A percentile compares a stretch with the other conserved stretches of the same genome.
phyloP scores from a whole-genome alignment of 106 monocot genomes.

The Dendrobium catenatum region DNA sequence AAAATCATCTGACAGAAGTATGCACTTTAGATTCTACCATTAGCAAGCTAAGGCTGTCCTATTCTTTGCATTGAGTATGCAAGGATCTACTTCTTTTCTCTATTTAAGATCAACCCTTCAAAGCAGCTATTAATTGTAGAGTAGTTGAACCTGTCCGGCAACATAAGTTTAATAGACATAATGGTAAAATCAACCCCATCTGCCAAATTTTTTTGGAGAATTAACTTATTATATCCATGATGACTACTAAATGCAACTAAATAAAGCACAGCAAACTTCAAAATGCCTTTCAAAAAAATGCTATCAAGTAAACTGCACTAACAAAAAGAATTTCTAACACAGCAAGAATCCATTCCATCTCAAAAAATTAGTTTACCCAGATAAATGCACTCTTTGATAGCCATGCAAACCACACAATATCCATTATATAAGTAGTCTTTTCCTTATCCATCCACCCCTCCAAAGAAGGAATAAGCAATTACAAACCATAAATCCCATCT shows the following conservation, averaged over 20 bases:
- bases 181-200: not conserved
- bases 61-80: not conserved
- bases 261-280: not conserved
- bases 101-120: not conserved
- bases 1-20: not conserved
- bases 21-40: not conserved
- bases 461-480: too few relatives aligned
- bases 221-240: not conserved
- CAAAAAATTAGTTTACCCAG: not conserved
- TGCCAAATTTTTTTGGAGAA: not conserved
- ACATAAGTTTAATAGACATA: not conserved
- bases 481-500: too few relatives aligned
- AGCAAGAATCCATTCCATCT: not conserved
- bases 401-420: not conserved
- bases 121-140: not conserved
- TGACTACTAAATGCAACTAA: not conserved
- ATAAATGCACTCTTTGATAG: not conserved
- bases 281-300: not conserved
- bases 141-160: not conserved
- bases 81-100: not conserved
- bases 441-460: too few relatives aligned
- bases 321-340: not conserved
- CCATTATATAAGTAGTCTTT: too few relatives aligned
- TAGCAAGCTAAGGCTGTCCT: not conserved
- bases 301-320: not conserved